Conservation (phyloP, 2,329 filamentous ascomycete species). For the Fusarium ambrosium region DNA sequence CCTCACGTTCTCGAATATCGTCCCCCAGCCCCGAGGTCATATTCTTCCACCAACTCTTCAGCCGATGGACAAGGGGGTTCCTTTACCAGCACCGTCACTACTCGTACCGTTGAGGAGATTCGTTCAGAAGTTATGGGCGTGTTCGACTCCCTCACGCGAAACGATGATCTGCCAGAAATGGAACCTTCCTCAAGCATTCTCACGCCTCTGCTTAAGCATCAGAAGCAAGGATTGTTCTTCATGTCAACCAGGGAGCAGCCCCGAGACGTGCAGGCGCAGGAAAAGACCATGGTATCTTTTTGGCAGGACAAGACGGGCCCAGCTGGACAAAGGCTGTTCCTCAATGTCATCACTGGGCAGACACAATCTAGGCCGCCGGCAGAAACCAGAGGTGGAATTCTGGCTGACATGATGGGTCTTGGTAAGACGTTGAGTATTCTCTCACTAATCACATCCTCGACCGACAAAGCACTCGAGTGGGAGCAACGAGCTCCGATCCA, state of each 20-base stretch:
- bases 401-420: slow-evolving; percentile 91
- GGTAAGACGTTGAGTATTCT: slow-evolving; percentile 90
- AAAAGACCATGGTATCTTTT: slow-evolving; percentile 77
- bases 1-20: slow-evolving; percentile 74
- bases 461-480: slow-evolving; percentile 74
- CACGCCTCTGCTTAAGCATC: slow-evolving; percentile 82
- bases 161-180: slow-evolving; percentile 80
- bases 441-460: slow-evolving; percentile 78
- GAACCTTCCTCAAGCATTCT: slow-evolving; percentile 73
- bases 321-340: slow-evolving; percentile 72
- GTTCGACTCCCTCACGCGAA: slow-evolving; percentile 85
- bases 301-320: slow-evolving; percentile 75
- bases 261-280: slow-evolving; percentile 68
- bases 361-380: slow-evolving; percentile 70
- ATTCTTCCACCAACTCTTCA: slow-evolving; percentile 34
- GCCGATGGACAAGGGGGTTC: slow-evolving; percentile 46
- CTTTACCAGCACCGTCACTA: slow-evolving; percentile 50
- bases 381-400: slow-evolving; percentile 78
- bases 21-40: slow-evolving; percentile 55
- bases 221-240: slow-evolving; percentile 91
- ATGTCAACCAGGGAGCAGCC: slow-evolving; percentile 84
- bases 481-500: slow-evolving; percentile 65
- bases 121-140: slow-evolving; percentile 86
- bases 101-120: slow-evolving; percentile 86
- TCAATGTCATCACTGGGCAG: slow-evolving; percentile 88